Evolutionary conservation across 2,329 filamentous ascomycete species (phyloP).

Genomic region (Cladosporium colombiae): DNA sequence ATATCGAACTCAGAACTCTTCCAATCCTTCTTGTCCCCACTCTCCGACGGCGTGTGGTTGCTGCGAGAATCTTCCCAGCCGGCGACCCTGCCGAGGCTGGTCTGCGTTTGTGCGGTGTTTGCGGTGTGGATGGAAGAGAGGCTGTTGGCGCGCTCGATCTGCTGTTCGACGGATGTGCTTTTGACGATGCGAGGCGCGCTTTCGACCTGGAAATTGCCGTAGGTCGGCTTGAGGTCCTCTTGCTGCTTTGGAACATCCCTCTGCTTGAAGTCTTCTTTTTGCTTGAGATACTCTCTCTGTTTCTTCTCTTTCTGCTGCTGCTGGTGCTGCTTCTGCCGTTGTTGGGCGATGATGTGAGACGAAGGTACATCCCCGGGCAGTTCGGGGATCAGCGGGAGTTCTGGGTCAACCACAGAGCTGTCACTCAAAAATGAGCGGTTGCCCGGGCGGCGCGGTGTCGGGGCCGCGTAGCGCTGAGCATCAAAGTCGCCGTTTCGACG

Average conservation of each 20-base stretch:
- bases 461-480: constrained; percentile 17
- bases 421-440: constrained; percentile 1
- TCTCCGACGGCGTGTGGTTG: constrained; percentile 28
- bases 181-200: constrained; percentile 33
- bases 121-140: constrained; percentile 11
- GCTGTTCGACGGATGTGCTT: constrained; percentile 38
- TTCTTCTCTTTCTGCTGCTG: background rate
- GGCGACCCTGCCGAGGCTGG: constrained; percentile 12
- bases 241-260: background rate
- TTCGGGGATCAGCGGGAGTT: constrained; percentile 10
- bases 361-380: constrained; percentile 9
- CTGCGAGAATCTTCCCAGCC: constrained; percentile 25
- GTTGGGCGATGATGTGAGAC: background rate
- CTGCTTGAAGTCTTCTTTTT: no score
- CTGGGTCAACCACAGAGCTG: background rate
- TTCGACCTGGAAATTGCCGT: constrained; percentile 1
- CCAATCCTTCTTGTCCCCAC: constrained; percentile 31
- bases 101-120: background rate
- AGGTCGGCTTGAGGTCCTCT: constrained; percentile 2
- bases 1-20: constrained; percentile 43
- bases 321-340: background rate
- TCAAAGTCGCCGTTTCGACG: constrained; percentile 17
- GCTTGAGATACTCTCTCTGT: no score
- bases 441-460: background rate
- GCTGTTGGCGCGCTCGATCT: constrained; percentile 34